Evolutionary conservation across 768 basidiomycete genomes (phyloP), one percentile per base, ranked within the genome.

Genomic region (Baorangia bicolor): DNA sequence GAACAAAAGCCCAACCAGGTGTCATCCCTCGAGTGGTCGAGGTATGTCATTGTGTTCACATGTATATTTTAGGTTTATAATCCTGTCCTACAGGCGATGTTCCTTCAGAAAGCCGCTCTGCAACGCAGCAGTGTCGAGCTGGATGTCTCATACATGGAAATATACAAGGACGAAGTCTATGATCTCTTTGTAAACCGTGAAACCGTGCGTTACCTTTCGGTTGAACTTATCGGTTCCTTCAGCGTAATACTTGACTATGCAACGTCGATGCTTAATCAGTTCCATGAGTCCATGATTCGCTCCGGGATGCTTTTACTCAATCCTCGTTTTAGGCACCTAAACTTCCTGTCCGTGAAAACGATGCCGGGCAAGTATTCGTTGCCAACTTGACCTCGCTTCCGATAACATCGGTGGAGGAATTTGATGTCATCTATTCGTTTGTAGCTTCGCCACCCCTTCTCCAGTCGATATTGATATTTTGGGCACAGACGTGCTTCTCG

Each of bases 121-220:
- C 64, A 72, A 42, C 66, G 74, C 43, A 75, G 78, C 40, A 69
- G 77, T 35, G 77, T 84, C 5, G 75, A 78, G 2, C 72, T 86
- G 23, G 64, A 77, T 6, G 75, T 89, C 14, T 88, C 88, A 1
- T 94, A 94, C 58, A 89, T 92, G 83, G 92, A 95, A 69, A 92
- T 95, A 50, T 92, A 94, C 73, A 91, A 90, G 65, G 92, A 95
- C 65, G 93, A 95, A 58, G 88, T 90, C 4, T 94, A 90, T 64
- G 93, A 94, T 67, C 79, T 96, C 25, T 79, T 95, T 4, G 90
- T 90, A 1, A 76, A 81, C 49, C 77, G 88, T 49, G 88, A 88
- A 54, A 83, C 78, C 51, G 88, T 87, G 63, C 21, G 83, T 76
- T 28, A 18, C 28, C 3, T 43, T 42, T n/a, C 20, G 4, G 30